phyloP scores from a whole-genome alignment of 352 stramenopile species.

The Globisporangium iwayamae region DNA sequence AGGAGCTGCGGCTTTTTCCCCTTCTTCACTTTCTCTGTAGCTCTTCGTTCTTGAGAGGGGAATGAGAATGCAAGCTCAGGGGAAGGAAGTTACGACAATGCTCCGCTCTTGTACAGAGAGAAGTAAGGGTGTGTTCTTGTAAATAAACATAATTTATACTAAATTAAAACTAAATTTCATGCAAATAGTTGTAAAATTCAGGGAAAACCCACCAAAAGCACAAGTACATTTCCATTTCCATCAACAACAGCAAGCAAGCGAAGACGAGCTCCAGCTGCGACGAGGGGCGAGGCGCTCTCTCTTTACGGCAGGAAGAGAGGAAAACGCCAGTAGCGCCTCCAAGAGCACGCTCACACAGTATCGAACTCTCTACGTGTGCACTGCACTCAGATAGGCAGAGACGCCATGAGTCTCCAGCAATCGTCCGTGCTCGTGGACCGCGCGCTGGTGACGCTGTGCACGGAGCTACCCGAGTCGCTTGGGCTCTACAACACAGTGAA shows the following conservation, averaged over 20 bases:
- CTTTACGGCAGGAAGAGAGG: not conserved
- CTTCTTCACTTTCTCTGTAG: not conserved
- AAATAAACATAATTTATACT: not conserved
- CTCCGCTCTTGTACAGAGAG: not conserved
- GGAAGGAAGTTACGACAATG: not conserved
- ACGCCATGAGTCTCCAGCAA: constrained; percentile 63
- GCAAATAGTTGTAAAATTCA: not conserved
- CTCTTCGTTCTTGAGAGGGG: constrained; percentile 6
- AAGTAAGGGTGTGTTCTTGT: not conserved
- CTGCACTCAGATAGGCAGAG: constrained; percentile 23
- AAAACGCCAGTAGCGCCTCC: not conserved
- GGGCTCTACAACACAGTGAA: constrained; percentile 73
- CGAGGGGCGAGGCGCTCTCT: not conserved
- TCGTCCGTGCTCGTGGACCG: constrained; percentile 71
- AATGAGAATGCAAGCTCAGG: constrained; percentile 3
- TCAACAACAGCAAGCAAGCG: not conserved
- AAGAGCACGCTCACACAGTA: not conserved
- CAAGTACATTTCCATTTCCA: not conserved
- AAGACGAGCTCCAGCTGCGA: not conserved
- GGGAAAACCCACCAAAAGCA: not conserved
- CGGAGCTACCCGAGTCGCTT: constrained; percentile 72
- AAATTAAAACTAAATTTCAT: not conserved
- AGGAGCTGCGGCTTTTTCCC: not conserved
- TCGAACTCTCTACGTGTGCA: not conserved
- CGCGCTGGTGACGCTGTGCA: constrained; percentile 72